Conservation (phyloP, 441 rosid species). For the Euphorbia celastroides region DNA sequence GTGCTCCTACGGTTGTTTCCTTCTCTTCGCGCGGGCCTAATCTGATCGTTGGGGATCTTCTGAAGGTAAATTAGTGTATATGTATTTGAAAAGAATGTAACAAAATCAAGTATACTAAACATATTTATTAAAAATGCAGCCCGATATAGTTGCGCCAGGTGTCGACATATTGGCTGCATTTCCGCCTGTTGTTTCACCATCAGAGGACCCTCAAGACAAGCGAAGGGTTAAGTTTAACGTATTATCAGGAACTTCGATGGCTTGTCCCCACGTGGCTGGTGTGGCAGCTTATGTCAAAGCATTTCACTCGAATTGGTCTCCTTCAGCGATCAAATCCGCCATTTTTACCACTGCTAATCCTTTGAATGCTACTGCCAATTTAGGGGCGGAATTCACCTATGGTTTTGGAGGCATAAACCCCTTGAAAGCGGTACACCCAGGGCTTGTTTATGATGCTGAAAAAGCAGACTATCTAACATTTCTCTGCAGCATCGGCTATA, state of each 20-base stretch:
- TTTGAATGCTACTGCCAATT: slow-evolving; percentile 25
- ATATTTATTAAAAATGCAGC: slow-evolving; percentile 22
- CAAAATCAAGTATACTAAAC: background rate
- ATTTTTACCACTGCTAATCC: slow-evolving; percentile 27
- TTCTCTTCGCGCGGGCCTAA: slow-evolving; percentile 50
- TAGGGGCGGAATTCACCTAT: slow-evolving; percentile 32
- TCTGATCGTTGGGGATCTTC: slow-evolving; percentile 26
- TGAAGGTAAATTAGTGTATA: slow-evolving; percentile 36
- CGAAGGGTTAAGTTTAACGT: slow-evolving; percentile 39
- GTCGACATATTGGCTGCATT: slow-evolving; percentile 65
- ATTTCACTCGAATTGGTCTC: slow-evolving; percentile 51
- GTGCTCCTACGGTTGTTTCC: slow-evolving; percentile 48
- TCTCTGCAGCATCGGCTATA: slow-evolving; percentile 28
- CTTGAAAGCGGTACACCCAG: slow-evolving; percentile 30
- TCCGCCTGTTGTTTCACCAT: slow-evolving; percentile 34
- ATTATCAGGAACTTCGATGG: slow-evolving; percentile 78
- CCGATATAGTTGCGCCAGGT: slow-evolving; percentile 67
- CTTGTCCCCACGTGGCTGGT: slow-evolving; percentile 73
- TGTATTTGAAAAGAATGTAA: background rate
- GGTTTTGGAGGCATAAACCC: slow-evolving; percentile 48
- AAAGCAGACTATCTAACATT: slow-evolving; percentile 31
- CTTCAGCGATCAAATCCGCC: no score
- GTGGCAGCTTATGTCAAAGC: slow-evolving; percentile 55
- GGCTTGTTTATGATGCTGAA: slow-evolving; percentile 35
- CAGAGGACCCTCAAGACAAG: slow-evolving; percentile 26